Percentiles rank a stretch among this genome's conserved stretches.
Evolutionary conservation across 1,284 basidiomycete species (phyloP).

Genomic region (Pseudozyma hubeiensis): DNA sequence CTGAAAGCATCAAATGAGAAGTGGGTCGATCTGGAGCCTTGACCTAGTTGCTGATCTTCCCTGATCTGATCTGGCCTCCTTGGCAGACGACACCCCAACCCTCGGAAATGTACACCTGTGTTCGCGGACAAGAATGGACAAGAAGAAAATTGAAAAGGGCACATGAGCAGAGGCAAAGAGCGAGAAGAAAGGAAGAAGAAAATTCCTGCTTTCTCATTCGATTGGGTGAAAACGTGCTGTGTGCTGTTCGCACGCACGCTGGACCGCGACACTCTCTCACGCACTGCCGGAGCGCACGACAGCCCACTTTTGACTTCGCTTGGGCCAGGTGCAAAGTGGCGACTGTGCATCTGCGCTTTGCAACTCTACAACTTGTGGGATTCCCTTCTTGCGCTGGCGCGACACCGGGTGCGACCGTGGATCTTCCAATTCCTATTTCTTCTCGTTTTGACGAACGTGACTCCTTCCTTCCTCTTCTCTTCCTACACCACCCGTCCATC

Average conservation of each 20-base stretch:
- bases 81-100: slow-evolving; percentile 31
- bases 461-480: slow-evolving; percentile 8
- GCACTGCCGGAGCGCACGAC: slow-evolving; percentile 4
- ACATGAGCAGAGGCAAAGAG: not conserved
- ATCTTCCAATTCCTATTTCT: slow-evolving; percentile 24
- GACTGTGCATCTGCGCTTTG: slow-evolving; percentile 6
- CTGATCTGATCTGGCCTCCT: slow-evolving; percentile 3
- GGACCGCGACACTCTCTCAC: too few species aligned
- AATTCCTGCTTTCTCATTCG: slow-evolving; percentile 28
- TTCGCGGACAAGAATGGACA: slow-evolving; percentile 4
- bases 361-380: not conserved
- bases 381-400: slow-evolving; percentile 23
- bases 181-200: slow-evolving; percentile 12
- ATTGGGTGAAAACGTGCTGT: slow-evolving; percentile 32
- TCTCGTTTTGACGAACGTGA: slow-evolving; percentile 4
- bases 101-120: slow-evolving; percentile 9
- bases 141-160: slow-evolving; percentile 2
- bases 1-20: slow-evolving; percentile 4
- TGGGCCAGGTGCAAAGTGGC: slow-evolving; percentile 4
- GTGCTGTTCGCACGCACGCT: slow-evolving; percentile 7
- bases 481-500: not conserved
- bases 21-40: not conserved
- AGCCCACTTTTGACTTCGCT: not conserved
- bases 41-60: not conserved
- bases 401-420: slow-evolving; percentile 2